Base-by-base conservation (phyloP, 129 eudicot species). In the Artemisia tridentata region DNA sequence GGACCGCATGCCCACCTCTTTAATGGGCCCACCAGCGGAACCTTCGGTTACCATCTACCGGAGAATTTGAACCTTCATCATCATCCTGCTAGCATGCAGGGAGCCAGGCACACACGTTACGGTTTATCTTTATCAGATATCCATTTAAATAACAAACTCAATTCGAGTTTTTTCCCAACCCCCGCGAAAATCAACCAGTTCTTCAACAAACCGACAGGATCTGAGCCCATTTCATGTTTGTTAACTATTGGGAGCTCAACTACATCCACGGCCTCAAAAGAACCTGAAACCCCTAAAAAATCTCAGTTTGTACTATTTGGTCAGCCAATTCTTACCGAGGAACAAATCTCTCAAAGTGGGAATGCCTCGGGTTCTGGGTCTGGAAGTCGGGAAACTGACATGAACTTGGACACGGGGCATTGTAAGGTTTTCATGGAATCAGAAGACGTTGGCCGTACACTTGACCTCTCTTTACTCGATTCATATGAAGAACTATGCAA, bases 31-130 rank as follows among this genome's bases (percentile, higher is more conserved):
- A 84, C 75, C 77, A 74, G 70, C 76, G 81, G 80, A 64, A 90
- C 92, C 38, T 89, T 83, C 53, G 81, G 84, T 71, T 80, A 84
- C 71, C 88, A 83, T 77, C 83, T 92, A 41, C 83, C 91, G 51
- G 88, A 86, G 74, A 89, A 78, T 78, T 54, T 78, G 50, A 78
- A 77, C 83, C 74, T 79, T 63, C 83, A 72, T 62, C 83, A 57
- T 83, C 83, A 57, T 83, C 95, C 98, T 89, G 96, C 98, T 85
- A 90, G 98, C 98, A 93, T 93, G 88, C 98, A 93, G 98, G 98
- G 98, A 89, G 98, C 98, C 98, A 93, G 98, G 98, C 98, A 93
- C 81, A 83, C 87, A 72, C 98, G 84, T 75, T 85, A 81, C 16
- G 90, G 92, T 80, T 79, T 93, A 81, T 81, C 92, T 47, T 75